Evolutionary conservation across 2,329 filamentous ascomycete species (phyloP).

Genomic region (Venturia nashicola): DNA sequence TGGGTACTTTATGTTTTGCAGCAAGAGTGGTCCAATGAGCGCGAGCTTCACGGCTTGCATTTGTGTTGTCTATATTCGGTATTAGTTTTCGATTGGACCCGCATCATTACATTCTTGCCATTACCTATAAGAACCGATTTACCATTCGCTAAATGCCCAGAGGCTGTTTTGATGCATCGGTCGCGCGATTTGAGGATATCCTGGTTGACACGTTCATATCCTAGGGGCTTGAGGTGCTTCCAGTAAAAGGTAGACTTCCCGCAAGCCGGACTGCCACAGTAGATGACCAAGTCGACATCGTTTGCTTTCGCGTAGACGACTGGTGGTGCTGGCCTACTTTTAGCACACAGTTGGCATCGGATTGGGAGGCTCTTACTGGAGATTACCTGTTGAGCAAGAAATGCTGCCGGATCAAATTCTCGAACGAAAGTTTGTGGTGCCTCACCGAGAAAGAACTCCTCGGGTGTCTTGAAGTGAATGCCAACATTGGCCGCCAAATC

Average conservation of each 20-base stretch:
- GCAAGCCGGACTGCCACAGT: constrained; percentile 78
- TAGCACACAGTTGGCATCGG: neutral
- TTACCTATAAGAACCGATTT: constrained; percentile 7
- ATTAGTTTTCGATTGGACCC: constrained; percentile 6
- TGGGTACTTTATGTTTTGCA: constrained; percentile 54
- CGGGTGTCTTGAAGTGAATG: constrained; percentile 71
- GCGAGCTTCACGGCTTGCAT: constrained; percentile 66
- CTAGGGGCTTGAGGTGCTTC: constrained; percentile 61
- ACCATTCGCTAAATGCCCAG: constrained; percentile 40
- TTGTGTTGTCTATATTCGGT: constrained; percentile 64
- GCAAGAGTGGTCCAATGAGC: constrained; percentile 70
- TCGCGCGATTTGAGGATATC: constrained; percentile 68
- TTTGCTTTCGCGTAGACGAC: constrained; percentile 45
- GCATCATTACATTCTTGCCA: neutral
- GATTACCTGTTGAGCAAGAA: neutral
- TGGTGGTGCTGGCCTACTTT: constrained; percentile 10
- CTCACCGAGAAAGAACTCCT: constrained; percentile 76
- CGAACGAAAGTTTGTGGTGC: constrained; percentile 52
- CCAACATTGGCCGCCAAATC: constrained; percentile 81
- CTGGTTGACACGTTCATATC: constrained; percentile 81
- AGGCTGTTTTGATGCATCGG: constrained; percentile 59
- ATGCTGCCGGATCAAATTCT: constrained; percentile 53
- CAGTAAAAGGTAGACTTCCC: constrained; percentile 91
- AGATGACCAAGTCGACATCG: constrained; percentile 63
- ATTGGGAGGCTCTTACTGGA: neutral